Evolutionary conservation across 371 early-diverging fungal species (phyloP), one percentile per base, ranked within the genome.

Genomic region (Saksenaea oblongispora): DNA sequence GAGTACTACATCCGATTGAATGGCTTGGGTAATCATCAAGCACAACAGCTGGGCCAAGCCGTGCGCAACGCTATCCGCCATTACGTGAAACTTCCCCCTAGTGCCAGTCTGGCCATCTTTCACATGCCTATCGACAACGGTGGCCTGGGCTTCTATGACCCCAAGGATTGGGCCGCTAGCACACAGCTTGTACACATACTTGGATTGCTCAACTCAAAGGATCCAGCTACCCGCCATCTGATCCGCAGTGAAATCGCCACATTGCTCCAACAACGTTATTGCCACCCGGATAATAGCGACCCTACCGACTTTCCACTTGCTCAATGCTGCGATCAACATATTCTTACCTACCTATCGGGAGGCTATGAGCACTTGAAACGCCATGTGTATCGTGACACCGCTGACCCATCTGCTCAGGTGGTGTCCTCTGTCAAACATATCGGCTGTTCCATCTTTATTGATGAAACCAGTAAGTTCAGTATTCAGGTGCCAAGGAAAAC

Each of bases 301-400:
- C 26, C 54, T 0, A 34, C n/a, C 28, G 54, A 54, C n/a, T 54
- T 5, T 34, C 54, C 54, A 13, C 3, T 2, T 5, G 26, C 10
- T 7, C 7, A 15, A 11, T 34, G 3, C 3, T 24, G 24, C 9
- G 54, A 54, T 26, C 28, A 54, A 0, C 54, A 54, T 3, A 54
- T 34, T 7, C 34, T 54, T 11, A 34, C 31, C 8, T 54, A 54
- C 18, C 5, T 54, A 0, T 34, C 26, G 11, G 54, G 54, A 17
- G n/a, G 34, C 11, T 54, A 54, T 54, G 54, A 54, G 18, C 54
- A 54, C 18, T 26, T 54, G 3, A 54, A 54, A 28, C 54, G 34
- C 14, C 54, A n/a, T 0, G 26, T 54, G 0, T 54, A 54, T 26
- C 54, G 54, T 14, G 54, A 54, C 1, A 54, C 54, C 0, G 54